A percentile compares a stretch with the other conserved stretches of the same genome.
These are phyloP conservation scores for Phytopythium mirpurense DNA, from an alignment of 352 stramenopile genomes.

Conservation along the genomic window DNA sequence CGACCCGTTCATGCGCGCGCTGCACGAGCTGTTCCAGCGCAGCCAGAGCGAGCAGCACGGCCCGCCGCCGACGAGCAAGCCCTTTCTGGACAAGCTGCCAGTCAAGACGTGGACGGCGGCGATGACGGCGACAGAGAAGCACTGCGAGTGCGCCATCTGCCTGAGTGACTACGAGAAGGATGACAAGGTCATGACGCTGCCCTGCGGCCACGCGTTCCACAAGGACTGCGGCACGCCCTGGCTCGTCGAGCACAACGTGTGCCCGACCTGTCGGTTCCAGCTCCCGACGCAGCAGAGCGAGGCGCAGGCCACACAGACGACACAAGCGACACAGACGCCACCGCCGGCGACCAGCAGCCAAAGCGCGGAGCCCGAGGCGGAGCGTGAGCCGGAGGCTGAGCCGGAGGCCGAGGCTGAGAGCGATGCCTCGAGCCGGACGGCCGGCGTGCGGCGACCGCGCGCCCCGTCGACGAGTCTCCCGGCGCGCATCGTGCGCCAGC, in stretches of 20 bases:
- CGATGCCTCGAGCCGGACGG: constrained; percentile 13
- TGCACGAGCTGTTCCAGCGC: constrained; percentile 68
- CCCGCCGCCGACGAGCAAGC: constrained; percentile 61
- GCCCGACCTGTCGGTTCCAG: constrained; percentile 64
- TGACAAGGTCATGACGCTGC: constrained; percentile 57
- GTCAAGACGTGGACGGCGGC: constrained; percentile 46
- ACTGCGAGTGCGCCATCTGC: constrained; percentile 74
- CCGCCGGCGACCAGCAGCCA: neutral
- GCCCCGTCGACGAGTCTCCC: constrained; percentile 13
- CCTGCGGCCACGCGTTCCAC: constrained; percentile 75
- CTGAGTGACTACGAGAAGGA: constrained; percentile 66
- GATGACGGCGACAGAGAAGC: constrained; percentile 35
- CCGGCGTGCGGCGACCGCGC: constrained; percentile 35
- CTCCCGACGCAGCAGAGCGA: constrained; percentile 41
- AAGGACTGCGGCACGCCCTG: constrained; percentile 71
- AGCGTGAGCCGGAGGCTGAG: constrained; percentile 16
- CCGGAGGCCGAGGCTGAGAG: constrained; percentile 18
- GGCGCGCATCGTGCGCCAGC: constrained; percentile 50
- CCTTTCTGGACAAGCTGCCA: constrained; percentile 60
- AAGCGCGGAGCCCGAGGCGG: neutral
- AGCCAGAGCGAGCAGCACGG: constrained; percentile 55
- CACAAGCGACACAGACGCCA: constrained; percentile 2
- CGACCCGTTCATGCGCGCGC: constrained; percentile 29
- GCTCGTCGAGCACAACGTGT: constrained; percentile 77
- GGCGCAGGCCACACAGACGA: constrained; percentile 7